Base-by-base conservation (phyloP, 768 basidiomycete genomes). In the Russula virescens region DNA sequence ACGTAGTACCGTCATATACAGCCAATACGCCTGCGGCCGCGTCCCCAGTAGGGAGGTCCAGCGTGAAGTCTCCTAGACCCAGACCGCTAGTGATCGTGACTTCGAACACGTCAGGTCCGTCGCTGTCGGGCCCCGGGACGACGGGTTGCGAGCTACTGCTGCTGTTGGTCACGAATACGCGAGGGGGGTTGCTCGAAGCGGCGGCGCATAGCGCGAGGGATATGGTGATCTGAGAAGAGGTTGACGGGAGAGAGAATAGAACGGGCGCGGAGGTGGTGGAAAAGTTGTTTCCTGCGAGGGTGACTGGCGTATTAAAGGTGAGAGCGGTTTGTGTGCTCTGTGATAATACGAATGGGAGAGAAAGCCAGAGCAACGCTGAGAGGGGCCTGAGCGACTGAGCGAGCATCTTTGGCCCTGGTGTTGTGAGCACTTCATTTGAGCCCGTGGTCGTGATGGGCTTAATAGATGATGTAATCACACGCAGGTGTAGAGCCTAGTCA, bases 131-230 rank as follows among this genome's bases (percentile, higher is more conserved):
- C 1, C 76, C 74, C 10, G 83, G 78, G 60, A 73, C 69, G 46
- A 69, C 69, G 43, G 69, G 54, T 31, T 58, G 61, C 13, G 71
- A 69, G 13, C 38, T 19, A 10, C 75, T 64, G 60, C 73, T 75
- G 59, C 73, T 75, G 66, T 86, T 89, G 0, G 82, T 80, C 4
- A 91, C 68, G 64, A 87, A 83, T 66, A 90, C 85, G 18, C 80
- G 77, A 8, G 84, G 81, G 0, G 75, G 61, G 21, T 52, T 63
- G 26, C 66, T 67, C 13, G 68, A 62, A 14, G 54, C 38, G 11
- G 34, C 47, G 0, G 70, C 66, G 55, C 76, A 77, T 10, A 76
- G 58, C 19, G 75, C 75, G 13, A 77, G 62, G 10, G 75, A 74
- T 16, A 77, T 56, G 8, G 69, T 71, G 28, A 76, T 42, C 16